These are phyloP conservation scores for Agapanthus africanus DNA, from an alignment of 106 monocot genomes.

Conservation along the genomic window DNA sequence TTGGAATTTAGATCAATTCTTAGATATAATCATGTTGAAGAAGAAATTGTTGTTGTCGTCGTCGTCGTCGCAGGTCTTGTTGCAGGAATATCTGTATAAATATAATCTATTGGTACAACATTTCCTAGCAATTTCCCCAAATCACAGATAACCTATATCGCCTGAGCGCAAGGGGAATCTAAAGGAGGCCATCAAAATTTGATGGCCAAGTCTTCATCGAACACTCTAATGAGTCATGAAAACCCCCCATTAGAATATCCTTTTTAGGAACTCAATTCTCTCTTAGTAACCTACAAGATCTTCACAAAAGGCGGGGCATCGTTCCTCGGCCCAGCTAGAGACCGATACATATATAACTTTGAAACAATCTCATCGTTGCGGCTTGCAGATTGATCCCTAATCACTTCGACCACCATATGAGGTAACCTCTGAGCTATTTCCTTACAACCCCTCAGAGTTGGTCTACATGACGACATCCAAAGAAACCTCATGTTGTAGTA, in stretches of 20 bases:
- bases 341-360: constrained; percentile 74
- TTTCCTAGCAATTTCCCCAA: constrained; percentile 4
- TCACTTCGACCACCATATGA: constrained; percentile 63
- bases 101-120: background rate
- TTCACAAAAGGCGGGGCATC: constrained; percentile 80
- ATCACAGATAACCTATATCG: background rate
- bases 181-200: background rate
- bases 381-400: constrained; percentile 28
- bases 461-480: constrained; percentile 80
- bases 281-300: constrained; percentile 46
- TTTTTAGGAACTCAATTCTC: background rate
- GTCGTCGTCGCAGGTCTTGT: no score
- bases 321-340: constrained; percentile 56
- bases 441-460: constrained; percentile 56
- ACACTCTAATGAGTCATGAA: constrained; percentile 6
- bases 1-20: background rate
- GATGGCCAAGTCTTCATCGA: background rate
- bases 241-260: constrained; percentile 4
- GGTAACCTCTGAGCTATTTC: constrained; percentile 54
- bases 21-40: no score
- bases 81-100: background rate
- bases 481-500: constrained; percentile 90
- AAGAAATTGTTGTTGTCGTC: no score
- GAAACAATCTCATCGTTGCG: constrained; percentile 27
- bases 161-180: constrained; percentile 2